These are phyloP conservation scores for Dendrobium nobile DNA, from an alignment of 106 monocot species.

Conservation along the genomic window DNA sequence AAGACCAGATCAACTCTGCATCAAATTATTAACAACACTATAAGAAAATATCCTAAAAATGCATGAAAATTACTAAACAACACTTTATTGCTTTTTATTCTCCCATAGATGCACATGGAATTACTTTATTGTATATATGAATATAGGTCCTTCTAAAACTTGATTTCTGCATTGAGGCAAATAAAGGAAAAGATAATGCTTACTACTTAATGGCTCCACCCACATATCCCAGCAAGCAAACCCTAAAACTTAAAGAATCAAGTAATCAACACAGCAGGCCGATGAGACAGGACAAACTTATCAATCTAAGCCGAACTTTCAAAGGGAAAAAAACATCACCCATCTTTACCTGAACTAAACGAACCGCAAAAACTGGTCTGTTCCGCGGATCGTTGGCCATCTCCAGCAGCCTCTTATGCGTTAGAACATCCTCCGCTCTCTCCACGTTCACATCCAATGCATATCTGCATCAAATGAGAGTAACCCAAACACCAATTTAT, in stretches of 20 bases:
- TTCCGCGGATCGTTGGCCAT: constrained; percentile 57
- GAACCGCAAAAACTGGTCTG: constrained; percentile 65
- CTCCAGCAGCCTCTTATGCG: constrained; percentile 68
- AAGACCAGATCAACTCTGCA: too few species aligned
- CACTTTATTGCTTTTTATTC: too few species aligned
- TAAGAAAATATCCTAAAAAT: too few species aligned
- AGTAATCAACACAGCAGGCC: neutral
- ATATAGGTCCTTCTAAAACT: too few species aligned
- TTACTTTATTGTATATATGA: too few species aligned
- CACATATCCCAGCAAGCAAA: neutral
- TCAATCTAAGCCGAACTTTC: neutral
- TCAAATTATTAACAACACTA: too few species aligned
- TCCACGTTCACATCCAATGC: constrained; percentile 91
- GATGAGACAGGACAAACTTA: neutral
- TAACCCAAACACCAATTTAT: neutral
- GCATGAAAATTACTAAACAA: too few species aligned
- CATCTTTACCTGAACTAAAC: constrained; percentile 64
- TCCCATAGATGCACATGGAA: too few species aligned
- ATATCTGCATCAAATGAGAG: constrained; percentile 35
- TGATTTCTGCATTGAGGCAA: too few species aligned
- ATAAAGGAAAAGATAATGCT: too few species aligned
- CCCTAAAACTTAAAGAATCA: neutral
- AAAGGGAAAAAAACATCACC: neutral
- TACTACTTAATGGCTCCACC: neutral
- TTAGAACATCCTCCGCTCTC: constrained; percentile 80